Evolutionary conservation across 2,329 filamentous ascomycete genomes (phyloP), one percentile per base, ranked within the genome.

Genomic region (Talaromyces funiculosus): DNA sequence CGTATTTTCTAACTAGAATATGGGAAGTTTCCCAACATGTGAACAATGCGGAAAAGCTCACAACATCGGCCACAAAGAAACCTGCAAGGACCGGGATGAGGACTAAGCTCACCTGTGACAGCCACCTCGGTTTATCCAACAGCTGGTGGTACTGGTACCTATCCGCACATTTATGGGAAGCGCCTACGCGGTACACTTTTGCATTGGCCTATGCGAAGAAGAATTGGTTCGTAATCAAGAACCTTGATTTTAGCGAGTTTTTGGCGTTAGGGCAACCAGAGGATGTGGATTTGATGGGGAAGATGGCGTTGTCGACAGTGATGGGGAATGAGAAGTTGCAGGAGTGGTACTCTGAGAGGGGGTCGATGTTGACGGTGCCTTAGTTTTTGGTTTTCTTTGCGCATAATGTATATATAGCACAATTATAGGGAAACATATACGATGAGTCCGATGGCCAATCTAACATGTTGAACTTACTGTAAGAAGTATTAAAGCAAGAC

Each of bases 1-100:
- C 77, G 0, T 80, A 80, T 63, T 82, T 81, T 45, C 75, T 84
- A 33, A 61, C 65, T 2, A 65, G 65, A 51, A 66, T 71, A 49
- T 66, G 67, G 29, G 64, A 66, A 31, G 42, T 71, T 0, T 40
- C 71, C 18, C 68, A 64, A 33, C 22, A 42, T 37, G 8, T 53
- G 16, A 51, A 37, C n/a, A 29, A 20, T 1, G 10, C 47, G 9
- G n/a, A 45, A 20, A 40, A 3, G 10, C 9, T n/a, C 45, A 20
- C 26, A 18, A 7, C 10, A 7, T 33, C 56, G 5, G 24, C 26
- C 12, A 14, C 47, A n/a, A n/a, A n/a, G 8, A 51, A 31, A 35
- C 22, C 47, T 3, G 4, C 12, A 7, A 33, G 5, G 6, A 12
- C 8, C 10, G n/a, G 8, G 6, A 3, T n/a, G 9, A 51, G 29